Conservation (phyloP, 805 yeast genomes). For the Kodamaea kakaduensis region DNA sequence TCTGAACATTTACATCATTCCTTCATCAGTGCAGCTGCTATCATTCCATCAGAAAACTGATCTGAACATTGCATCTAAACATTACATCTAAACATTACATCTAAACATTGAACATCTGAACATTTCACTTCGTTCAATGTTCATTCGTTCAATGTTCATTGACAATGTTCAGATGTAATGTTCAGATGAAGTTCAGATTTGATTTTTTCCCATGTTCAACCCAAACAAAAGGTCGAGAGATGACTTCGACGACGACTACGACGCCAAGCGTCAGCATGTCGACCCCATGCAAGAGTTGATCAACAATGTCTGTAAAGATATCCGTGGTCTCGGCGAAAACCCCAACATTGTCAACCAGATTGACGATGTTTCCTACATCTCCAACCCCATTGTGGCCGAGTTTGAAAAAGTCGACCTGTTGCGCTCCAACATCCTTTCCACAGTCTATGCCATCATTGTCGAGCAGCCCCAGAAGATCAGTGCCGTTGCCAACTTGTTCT, state of each 20-base stretch:
- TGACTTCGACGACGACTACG: conserved; percentile 27
- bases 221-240: conserved; percentile 28
- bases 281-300: conserved; percentile 41
- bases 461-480: conserved; percentile 93
- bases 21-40: too few species aligned
- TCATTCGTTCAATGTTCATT: too few species aligned
- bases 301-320: conserved; percentile 42
- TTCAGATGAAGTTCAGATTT: too few species aligned
- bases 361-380: conserved; percentile 58
- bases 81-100: too few species aligned
- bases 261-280: conserved; percentile 34
- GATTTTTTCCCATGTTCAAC: conserved; percentile 11
- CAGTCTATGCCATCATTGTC: conserved; percentile 61
- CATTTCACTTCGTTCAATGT: too few species aligned
- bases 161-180: too few species aligned
- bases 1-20: too few species aligned
- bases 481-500: conserved; percentile 62
- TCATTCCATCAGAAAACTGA: too few species aligned
- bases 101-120: too few species aligned
- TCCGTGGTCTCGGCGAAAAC: conserved; percentile 42
- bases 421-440: conserved; percentile 55
- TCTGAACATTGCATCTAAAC: too few species aligned
- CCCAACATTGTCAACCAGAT: conserved; percentile 36
- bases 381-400: conserved; percentile 62
- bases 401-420: conserved; percentile 60